Evolutionary conservation across 805 yeast species (phyloP), one percentile per base, ranked within the genome.

Genomic region (Yamadazyma scolyti): DNA sequence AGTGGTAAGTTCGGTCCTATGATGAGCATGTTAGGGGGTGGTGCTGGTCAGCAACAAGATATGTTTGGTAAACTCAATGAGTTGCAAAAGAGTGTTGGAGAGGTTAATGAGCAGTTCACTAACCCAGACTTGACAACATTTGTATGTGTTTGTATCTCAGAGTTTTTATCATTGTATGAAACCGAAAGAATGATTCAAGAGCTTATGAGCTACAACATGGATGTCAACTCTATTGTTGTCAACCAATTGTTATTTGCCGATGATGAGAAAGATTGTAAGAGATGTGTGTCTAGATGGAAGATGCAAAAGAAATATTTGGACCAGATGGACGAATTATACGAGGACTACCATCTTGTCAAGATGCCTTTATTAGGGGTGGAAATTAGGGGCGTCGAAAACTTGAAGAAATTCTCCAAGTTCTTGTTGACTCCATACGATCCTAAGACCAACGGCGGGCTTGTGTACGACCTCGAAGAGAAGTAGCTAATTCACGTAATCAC

Each of bases 171-270:
- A 2, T 69, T 93, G 28, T 93, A 93, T 60, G 99, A 93, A 62
- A 90, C 97, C 12, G 99, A 93, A 65, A 80, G 99, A 65, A 77
- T 93, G 79, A 85, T 93, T 46, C 99, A 93, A 66, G 99, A 93
- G 58, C 75, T 93, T 56, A 82, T 88, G 62, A 79, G 90, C 33
- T 93, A 86, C 62, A 84, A 88, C 44, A 93, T 93, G 82, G 99
- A 93, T 59, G 96, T 94, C 41, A 90, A 88, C 60, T 83, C 96
- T 22, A 93, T 93, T 50, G 89, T 93, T 41, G 95, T 94, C 32
- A 93, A 93, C 65, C 98, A 93, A 63, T 72, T 93, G 43, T 68
- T 93, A 39, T 85, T 82, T 62, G 93, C 96, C n/a, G 80, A 77
- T 33, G 82, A 74, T 33, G 85, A 77, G 43, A 74, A 77, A 40